Evolutionary conservation across 2,329 filamentous ascomycete genomes (phyloP).

Genomic region (Pseudogymnoascus sp.): DNA sequence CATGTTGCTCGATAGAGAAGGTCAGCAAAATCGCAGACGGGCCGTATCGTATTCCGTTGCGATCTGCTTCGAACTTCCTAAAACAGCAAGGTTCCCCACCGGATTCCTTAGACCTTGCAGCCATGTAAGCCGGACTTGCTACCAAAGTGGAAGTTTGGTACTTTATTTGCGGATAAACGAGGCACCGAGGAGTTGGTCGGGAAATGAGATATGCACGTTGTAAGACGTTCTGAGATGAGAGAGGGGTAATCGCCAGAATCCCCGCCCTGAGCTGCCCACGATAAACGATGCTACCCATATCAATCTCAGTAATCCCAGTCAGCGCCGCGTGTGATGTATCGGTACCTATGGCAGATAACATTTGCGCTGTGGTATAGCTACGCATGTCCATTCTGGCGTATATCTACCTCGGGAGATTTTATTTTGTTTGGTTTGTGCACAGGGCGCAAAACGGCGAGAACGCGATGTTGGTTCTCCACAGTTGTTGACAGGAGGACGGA

Average conservation of each 20-base stretch:
- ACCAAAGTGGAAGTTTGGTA: neutral
- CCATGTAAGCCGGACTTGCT: neutral
- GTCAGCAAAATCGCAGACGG: neutral
- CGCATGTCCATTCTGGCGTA: neutral
- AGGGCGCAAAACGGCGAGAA: neutral
- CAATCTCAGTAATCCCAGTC: neutral
- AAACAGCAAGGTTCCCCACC: neutral
- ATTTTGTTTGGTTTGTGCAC: neutral
- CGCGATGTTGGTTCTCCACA: neutral
- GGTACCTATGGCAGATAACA: neutral
- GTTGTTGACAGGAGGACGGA: neutral
- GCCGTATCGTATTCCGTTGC: neutral
- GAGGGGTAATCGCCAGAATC: neutral
- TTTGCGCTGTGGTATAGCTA: neutral
- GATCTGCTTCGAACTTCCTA: neutral
- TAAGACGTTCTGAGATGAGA: neutral
- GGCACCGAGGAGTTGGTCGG: neutral
- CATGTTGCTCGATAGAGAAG: neutral
- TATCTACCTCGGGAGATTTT: neutral
- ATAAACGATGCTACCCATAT: neutral
- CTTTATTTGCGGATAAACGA: neutral
- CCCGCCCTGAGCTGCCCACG: neutral
- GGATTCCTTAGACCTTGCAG: neutral
- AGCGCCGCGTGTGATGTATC: neutral
- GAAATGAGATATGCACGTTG: neutral